Evolutionary conservation across 768 basidiomycete species (phyloP).

Genomic region (Boletus huronensis): DNA sequence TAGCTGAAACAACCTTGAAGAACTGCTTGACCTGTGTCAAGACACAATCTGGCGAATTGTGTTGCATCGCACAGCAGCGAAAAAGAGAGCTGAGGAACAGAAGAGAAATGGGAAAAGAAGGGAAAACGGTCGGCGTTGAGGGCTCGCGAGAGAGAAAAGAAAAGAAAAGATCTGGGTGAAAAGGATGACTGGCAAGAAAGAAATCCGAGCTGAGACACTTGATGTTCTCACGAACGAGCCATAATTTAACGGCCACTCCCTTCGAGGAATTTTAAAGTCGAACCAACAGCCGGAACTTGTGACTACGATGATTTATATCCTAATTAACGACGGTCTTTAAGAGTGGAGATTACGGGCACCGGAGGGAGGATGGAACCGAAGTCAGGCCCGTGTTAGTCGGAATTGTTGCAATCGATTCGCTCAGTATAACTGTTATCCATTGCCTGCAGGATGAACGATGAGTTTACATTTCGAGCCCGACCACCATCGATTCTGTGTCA

Average conservation of each 20-base stretch:
- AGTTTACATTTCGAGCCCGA: too few relatives aligned
- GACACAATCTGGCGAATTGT: slow-evolving; percentile 7
- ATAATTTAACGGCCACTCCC: neutral
- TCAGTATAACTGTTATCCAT: too few relatives aligned
- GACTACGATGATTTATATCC: neutral
- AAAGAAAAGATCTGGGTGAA: neutral
- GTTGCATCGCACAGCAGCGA: slow-evolving; percentile 13
- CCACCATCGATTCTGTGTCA: too few relatives aligned
- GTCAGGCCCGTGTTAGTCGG: neutral
- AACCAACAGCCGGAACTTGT: neutral
- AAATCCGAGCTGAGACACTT: neutral
- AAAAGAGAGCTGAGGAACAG: neutral
- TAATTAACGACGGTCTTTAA: too few relatives aligned
- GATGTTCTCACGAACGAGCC: slow-evolving; percentile 5
- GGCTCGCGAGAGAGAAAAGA: neutral
- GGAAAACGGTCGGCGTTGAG: neutral
- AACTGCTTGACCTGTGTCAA: slow-evolving; percentile 16
- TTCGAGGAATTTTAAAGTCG: neutral
- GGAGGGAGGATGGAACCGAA: neutral
- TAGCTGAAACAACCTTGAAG: slow-evolving; percentile 19
- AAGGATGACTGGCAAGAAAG: neutral
- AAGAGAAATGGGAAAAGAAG: neutral
- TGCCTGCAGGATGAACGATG: too few relatives aligned
- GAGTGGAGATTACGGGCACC: neutral
- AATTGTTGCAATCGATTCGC: neutral